Conservation (phyloP, 2,329 filamentous ascomycete genomes). For the Hymenoscyphus fraxineus region DNA sequence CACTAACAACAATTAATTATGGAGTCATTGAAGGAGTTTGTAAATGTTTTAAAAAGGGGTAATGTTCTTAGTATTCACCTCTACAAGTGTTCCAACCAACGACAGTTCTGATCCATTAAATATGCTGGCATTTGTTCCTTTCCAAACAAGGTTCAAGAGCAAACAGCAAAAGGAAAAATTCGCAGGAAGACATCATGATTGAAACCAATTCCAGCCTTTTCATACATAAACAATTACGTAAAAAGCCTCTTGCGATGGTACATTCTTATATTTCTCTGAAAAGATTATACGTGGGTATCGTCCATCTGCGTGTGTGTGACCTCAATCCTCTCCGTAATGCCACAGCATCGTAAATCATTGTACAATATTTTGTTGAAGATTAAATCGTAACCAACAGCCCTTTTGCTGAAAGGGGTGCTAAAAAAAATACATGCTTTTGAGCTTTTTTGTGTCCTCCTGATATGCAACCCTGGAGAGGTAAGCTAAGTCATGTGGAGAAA, state of each 20-base stretch:
- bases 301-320: neutral
- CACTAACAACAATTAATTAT: too few relatives aligned
- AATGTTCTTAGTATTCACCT: too few relatives aligned
- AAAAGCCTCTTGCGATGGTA: neutral
- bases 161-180: too few relatives aligned
- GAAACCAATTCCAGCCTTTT: neutral
- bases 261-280: neutral
- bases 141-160: too few relatives aligned
- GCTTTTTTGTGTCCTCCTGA: neutral
- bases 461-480: neutral
- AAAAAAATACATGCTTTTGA: slow-evolving; percentile 7
- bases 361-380: neutral
- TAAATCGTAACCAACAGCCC: neutral
- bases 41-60: too few relatives aligned
- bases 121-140: too few relatives aligned
- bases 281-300: neutral
- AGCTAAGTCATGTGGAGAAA: neutral
- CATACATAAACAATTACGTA: neutral
- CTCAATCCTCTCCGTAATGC: neutral
- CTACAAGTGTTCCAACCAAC: too few relatives aligned
- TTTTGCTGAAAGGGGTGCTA: neutral
- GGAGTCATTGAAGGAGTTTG: too few relatives aligned
- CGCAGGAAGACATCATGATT: too few relatives aligned
- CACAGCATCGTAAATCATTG: neutral
- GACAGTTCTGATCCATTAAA: too few relatives aligned